phyloP scores from a whole-genome alignment of 768 basidiomycete genomes.

The Mycena rosella region DNA sequence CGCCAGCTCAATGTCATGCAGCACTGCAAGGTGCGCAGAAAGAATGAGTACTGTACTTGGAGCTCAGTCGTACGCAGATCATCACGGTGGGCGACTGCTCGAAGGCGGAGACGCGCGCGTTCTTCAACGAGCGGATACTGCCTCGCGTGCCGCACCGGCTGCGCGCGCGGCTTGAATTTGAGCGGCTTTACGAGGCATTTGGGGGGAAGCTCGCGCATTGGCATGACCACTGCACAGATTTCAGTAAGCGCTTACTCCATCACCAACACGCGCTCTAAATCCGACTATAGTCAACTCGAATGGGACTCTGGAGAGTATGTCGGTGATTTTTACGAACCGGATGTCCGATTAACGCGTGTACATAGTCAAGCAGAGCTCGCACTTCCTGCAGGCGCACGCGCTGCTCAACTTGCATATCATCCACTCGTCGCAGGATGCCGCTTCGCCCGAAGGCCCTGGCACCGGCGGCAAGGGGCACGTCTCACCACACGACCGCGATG shows the following conservation, averaged over 20 bases:
- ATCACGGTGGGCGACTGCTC: slow-evolving; percentile 86
- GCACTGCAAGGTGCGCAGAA: slow-evolving; percentile 75
- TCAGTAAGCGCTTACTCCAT: slow-evolving; percentile 56
- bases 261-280: background rate
- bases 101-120: slow-evolving; percentile 75
- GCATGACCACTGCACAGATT: slow-evolving; percentile 84
- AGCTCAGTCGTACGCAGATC: slow-evolving; percentile 56
- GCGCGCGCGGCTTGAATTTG: slow-evolving; percentile 70
- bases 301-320: slow-evolving; percentile 78
- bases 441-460: slow-evolving; percentile 42
- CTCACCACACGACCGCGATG: slow-evolving; percentile 58
- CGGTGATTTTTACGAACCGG: background rate
- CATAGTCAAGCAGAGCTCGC: slow-evolving; percentile 81
- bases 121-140: slow-evolving; percentile 73
- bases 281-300: slow-evolving; percentile 73
- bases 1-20: slow-evolving; percentile 85
- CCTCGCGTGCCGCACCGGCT: slow-evolving; percentile 79
- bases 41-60: background rate
- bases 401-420: slow-evolving; percentile 90
- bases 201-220: slow-evolving; percentile 90
- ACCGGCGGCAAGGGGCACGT: slow-evolving; percentile 46
- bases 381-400: slow-evolving; percentile 88
- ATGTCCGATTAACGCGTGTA: slow-evolving; percentile 20
- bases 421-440: slow-evolving; percentile 75
- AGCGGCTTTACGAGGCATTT: slow-evolving; percentile 80